Percentiles rank a stretch among this genome's conserved stretches.
Conservation (phyloP, 768 basidiomycete species). For the Mycena amicta region DNA sequence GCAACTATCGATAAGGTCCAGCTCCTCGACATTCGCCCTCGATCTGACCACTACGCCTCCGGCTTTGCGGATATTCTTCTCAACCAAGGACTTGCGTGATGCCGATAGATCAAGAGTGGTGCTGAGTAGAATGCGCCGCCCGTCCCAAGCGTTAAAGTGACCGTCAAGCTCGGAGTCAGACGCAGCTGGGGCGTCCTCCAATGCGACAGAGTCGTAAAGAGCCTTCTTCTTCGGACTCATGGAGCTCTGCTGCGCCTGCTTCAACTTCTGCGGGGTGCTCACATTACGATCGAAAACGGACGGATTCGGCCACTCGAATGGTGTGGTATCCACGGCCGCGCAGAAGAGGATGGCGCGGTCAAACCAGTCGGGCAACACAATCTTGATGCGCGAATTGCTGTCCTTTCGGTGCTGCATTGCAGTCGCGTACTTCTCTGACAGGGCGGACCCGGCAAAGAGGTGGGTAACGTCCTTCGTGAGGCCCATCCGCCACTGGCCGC, state of each 20-base stretch:
- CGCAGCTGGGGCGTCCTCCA: slow-evolving; percentile 13
- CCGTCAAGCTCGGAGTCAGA: slow-evolving; percentile 10
- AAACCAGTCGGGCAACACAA: slow-evolving; percentile 92
- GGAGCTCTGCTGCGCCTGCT: slow-evolving; percentile 33
- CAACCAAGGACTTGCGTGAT: slow-evolving; percentile 55
- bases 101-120: slow-evolving; percentile 55
- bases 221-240: slow-evolving; percentile 37
- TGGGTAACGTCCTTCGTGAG: slow-evolving; percentile 89
- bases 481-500: slow-evolving; percentile 79
- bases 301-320: slow-evolving; percentile 80
- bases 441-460: slow-evolving; percentile 63
- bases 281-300: slow-evolving; percentile 39
- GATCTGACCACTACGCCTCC: slow-evolving; percentile 47
- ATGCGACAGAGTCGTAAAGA: slow-evolving; percentile 35
- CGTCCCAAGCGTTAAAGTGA: slow-evolving; percentile 56
- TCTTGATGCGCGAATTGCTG: slow-evolving; percentile 56
- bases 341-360: slow-evolving; percentile 75
- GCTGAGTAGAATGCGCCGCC: slow-evolving; percentile 62
- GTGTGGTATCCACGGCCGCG: slow-evolving; percentile 47
- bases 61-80: slow-evolving; percentile 55
- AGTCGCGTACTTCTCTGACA: slow-evolving; percentile 55
- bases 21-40: slow-evolving; percentile 39
- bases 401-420: slow-evolving; percentile 55
- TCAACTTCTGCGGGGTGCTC: slow-evolving; percentile 25
- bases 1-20: slow-evolving; percentile 41